These are phyloP conservation scores for Abrus pulchellus DNA, from an alignment of 306 rosid genomes.

Conservation along the genomic window DNA sequence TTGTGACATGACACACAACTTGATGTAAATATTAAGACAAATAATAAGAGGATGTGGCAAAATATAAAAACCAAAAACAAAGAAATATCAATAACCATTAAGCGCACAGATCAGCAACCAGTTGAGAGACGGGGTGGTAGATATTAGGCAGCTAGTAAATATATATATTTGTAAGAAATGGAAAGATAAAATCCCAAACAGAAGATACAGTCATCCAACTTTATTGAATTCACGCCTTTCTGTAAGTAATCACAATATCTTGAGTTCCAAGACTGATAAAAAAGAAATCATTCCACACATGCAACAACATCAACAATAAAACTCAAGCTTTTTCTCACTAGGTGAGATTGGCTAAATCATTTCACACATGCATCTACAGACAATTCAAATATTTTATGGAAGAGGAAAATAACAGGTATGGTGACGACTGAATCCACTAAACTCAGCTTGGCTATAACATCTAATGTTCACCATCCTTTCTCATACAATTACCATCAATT, in stretches of 20 bases:
- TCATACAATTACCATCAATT: background rate
- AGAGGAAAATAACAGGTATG: no score
- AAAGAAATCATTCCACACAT: no score
- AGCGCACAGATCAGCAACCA: no score
- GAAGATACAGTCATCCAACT: background rate
- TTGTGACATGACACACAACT: background rate
- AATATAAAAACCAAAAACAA: no score
- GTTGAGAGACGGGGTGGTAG: no score
- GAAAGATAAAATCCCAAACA: background rate
- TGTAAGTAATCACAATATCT: background rate
- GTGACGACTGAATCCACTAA: no score
- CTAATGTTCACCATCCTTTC: conserved; percentile 1
- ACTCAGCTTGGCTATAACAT: background rate
- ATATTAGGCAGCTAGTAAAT: background rate
- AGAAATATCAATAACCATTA: no score
- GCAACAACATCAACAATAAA: no score
- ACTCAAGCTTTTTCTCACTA: no score
- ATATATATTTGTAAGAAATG: background rate
- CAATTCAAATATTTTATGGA: background rate
- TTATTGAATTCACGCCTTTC: background rate
- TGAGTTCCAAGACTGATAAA: background rate
- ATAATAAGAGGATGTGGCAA: no score
- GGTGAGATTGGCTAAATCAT: background rate
- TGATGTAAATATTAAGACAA: no score
- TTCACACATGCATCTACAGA: background rate